phyloP scores from a whole-genome alignment of 306 rosid genomes.

The Sphenostylis stenocarpa region DNA sequence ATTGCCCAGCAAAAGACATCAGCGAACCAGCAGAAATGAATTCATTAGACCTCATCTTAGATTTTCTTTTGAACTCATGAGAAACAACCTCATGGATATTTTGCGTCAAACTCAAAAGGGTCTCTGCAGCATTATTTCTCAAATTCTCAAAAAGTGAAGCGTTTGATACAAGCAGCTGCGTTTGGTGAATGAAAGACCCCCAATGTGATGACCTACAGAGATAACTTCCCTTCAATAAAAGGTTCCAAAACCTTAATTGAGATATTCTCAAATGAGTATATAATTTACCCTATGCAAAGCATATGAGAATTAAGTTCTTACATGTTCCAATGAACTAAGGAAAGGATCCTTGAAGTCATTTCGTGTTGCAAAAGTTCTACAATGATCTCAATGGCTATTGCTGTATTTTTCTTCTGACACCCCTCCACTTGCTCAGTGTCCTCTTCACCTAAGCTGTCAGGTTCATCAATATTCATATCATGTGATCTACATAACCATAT shows the following conservation, averaged over 20 bases:
- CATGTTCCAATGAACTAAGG: conserved; percentile 75
- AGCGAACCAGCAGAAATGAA: conserved; percentile 55
- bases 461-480: conserved; percentile 68
- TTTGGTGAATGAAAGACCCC: conserved; percentile 61
- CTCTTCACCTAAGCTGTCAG: conserved; percentile 50
- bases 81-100: conserved; percentile 49
- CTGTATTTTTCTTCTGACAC: conserved; percentile 57
- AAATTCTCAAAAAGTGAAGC: conserved; percentile 65
- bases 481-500: conserved; percentile 59
- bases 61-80: conserved; percentile 50
- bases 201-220: conserved; percentile 74
- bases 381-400: conserved; percentile 72
- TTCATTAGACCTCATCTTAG: conserved; percentile 50
- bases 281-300: conserved; percentile 22
- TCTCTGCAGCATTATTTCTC: conserved; percentile 55
- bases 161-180: conserved; percentile 64
- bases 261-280: conserved; percentile 21
- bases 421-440: conserved; percentile 52
- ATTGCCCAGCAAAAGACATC: conserved; percentile 52
- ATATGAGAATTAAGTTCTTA: conserved; percentile 47
- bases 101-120: conserved; percentile 58
- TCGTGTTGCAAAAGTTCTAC: conserved; percentile 66
- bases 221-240: conserved; percentile 29
- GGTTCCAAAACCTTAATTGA: conserved; percentile 23
- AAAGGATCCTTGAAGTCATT: conserved; percentile 66